phyloP scores from a whole-genome alignment of 2,329 filamentous ascomycete genomes.

The Blumeria hordei region DNA sequence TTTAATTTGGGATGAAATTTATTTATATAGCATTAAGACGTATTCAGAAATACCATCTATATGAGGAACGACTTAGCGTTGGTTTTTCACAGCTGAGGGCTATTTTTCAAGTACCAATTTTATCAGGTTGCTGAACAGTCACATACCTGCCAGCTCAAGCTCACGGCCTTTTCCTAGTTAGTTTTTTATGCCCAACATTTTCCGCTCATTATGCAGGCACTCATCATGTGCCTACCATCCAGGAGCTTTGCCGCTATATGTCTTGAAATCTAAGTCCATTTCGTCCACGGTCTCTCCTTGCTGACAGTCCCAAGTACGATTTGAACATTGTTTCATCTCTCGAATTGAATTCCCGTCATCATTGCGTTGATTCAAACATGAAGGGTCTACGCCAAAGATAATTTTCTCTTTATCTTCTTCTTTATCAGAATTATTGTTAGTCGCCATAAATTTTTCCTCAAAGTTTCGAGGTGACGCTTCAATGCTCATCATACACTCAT shows the following conservation, averaged over 20 bases:
- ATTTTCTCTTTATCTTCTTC: constrained; percentile 3
- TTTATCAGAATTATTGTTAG: neutral
- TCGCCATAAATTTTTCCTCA: neutral
- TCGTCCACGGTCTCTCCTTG: constrained; percentile 6
- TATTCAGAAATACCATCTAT: too few relatives aligned
- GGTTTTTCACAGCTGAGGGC: too few relatives aligned
- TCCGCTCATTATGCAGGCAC: too few relatives aligned
- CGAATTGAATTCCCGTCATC: neutral
- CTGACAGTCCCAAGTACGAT: neutral
- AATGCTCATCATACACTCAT: neutral
- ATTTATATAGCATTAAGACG: too few relatives aligned
- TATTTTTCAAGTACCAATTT: too few relatives aligned
- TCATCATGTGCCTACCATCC: too few relatives aligned
- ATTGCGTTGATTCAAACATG: constrained; percentile 1
- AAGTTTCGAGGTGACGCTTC: neutral
- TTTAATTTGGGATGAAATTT: too few relatives aligned
- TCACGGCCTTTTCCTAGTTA: too few relatives aligned
- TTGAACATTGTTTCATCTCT: constrained; percentile 13
- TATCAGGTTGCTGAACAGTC: too few relatives aligned
- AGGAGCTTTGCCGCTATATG: neutral
- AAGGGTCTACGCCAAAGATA: constrained; percentile 8
- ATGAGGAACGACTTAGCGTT: too few relatives aligned
- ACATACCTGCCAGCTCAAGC: too few relatives aligned
- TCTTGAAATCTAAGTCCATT: constrained; percentile 12
- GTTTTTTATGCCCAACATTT: too few relatives aligned